phyloP scores from a whole-genome alignment of 108 stramenopile genomes.

The Cyclotella distinguenda region DNA sequence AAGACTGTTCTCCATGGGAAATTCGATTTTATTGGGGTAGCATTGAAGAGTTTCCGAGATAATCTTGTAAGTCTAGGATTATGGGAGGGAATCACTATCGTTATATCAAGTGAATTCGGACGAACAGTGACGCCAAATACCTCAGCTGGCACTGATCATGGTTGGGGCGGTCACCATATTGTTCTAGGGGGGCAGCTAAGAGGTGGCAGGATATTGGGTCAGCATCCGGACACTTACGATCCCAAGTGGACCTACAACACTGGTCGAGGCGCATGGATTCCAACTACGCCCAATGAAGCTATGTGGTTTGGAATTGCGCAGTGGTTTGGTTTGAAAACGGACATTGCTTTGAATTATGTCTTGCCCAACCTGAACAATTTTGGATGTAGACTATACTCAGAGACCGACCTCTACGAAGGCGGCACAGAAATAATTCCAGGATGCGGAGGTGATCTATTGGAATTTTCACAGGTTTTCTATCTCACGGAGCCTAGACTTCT shows the following conservation, averaged over 20 bases:
- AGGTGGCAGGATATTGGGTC: conserved; percentile 31
- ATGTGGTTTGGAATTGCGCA: conserved; percentile 26
- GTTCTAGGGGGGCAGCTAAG: conserved; percentile 37
- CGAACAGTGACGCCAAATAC: conserved; percentile 50
- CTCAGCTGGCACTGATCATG: conserved; percentile 17
- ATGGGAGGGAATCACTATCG: conserved; percentile 58
- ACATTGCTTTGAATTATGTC: conserved; percentile 16
- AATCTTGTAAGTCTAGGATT: conserved; percentile 40
- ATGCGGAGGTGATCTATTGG: conserved; percentile 25
- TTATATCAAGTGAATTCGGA: conserved; percentile 61
- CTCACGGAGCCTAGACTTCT: conserved; percentile 21
- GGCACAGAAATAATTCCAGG: conserved; percentile 16
- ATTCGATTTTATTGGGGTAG: conserved; percentile 35
- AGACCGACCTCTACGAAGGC: conserved; percentile 18
- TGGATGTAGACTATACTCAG: conserved; percentile 34
- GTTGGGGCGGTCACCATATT: conserved; percentile 36
- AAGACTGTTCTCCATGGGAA: neutral
- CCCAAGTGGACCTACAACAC: conserved; percentile 5
- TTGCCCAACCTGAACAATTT: conserved; percentile 31
- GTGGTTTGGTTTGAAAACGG: conserved; percentile 19
- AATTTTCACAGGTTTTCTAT: conserved; percentile 12
- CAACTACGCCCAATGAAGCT: conserved; percentile 26
- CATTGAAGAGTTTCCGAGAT: conserved; percentile 37
- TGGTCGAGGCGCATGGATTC: conserved; percentile 40
- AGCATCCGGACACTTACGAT: conserved; percentile 23